phyloP scores from a whole-genome alignment of 2,329 filamentous ascomycete genomes.

The Diaporthe humulicola region DNA sequence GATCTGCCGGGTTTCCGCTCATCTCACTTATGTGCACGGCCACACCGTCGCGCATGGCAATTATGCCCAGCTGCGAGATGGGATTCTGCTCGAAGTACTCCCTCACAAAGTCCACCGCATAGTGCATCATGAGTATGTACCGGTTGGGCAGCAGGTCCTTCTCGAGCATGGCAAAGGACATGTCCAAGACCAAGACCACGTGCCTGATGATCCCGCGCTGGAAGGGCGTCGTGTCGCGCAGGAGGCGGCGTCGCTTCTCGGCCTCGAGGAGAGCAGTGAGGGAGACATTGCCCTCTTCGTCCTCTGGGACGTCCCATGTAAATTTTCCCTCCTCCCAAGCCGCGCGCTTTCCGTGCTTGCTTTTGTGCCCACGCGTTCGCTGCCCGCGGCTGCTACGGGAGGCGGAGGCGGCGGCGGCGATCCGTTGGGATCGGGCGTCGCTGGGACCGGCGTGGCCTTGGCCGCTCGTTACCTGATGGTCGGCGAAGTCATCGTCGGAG shows the following conservation, averaged over 20 bases:
- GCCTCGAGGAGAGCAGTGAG: constrained; percentile 84
- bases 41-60: constrained; percentile 94
- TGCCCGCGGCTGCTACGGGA: constrained; percentile 39
- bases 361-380: constrained; percentile 47
- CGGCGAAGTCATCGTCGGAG: constrained; percentile 75
- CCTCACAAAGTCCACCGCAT: constrained; percentile 87
- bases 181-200: constrained; percentile 89
- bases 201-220: constrained; percentile 99
- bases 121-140: constrained; percentile 84
- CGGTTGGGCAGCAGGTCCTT: constrained; percentile 94
- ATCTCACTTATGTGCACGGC: constrained; percentile 89
- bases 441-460: constrained; percentile 46
- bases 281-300: constrained; percentile 82
- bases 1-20: constrained; percentile 90
- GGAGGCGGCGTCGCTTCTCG: constrained; percentile 82
- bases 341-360: constrained; percentile 58
- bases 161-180: constrained; percentile 93
- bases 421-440: constrained; percentile 39
- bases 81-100: constrained; percentile 99
- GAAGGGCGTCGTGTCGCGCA: constrained; percentile 94
- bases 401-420: constrained; percentile 23
- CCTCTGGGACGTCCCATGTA: constrained; percentile 83
- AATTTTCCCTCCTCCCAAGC: constrained; percentile 77
- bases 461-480: constrained; percentile 60
- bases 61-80: constrained; percentile 92